Evolutionary conservation across 169 alveolate genomes (phyloP).

Genomic region (Plasmodium ovale): DNA sequence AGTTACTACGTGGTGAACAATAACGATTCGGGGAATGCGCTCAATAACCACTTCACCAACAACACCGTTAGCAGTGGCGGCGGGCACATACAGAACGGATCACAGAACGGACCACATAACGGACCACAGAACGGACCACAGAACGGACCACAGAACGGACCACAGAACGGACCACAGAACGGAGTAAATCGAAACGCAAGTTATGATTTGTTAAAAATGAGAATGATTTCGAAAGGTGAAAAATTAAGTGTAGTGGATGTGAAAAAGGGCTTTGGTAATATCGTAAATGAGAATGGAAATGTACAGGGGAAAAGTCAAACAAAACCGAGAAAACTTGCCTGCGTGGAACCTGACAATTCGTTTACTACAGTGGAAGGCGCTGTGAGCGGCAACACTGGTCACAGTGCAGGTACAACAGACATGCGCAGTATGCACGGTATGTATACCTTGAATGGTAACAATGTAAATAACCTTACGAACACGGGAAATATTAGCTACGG

Average conservation of each 20-base stretch:
- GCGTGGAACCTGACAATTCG: neutral
- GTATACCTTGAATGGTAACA: neutral
- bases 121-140: neutral
- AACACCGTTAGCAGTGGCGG: neutral
- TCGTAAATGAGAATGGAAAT: neutral
- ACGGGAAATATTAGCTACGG: slow-evolving; percentile 9
- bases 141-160: neutral
- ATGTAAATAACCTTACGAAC: neutral
- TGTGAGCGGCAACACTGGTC: neutral
- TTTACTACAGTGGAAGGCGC: neutral
- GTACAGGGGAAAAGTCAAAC: neutral
- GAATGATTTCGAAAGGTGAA: neutral
- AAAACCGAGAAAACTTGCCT: neutral
- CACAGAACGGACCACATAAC: neutral
- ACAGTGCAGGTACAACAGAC: neutral
- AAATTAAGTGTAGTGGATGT: slow-evolving; percentile 12
- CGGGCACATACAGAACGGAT: neutral
- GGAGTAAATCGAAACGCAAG: neutral
- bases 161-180: neutral
- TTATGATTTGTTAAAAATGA: slow-evolving; percentile 7
- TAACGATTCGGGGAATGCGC: neutral
- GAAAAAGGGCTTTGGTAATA: slow-evolving; percentile 1
- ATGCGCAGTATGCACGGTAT: no score
- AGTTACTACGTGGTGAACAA: neutral
- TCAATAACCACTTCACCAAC: neutral